Evolutionary conservation across 768 basidiomycete genomes (phyloP).

Genomic region (Boletus fagicola): DNA sequence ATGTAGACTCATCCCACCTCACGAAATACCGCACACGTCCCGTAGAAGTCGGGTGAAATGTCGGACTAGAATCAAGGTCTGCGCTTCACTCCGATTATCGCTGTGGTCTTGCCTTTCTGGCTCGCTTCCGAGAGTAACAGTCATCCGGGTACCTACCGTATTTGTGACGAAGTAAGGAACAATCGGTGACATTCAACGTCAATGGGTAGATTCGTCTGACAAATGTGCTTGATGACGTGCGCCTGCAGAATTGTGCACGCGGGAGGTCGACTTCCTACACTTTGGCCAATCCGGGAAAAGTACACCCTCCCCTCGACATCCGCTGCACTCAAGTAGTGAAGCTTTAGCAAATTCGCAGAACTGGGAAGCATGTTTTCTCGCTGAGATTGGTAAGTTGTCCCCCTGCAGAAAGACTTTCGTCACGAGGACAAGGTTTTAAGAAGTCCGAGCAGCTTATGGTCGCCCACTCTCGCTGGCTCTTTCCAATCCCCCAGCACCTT

Average conservation of each 20-base stretch:
- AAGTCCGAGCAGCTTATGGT: neutral
- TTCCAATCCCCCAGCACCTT: neutral
- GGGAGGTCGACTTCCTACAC: neutral
- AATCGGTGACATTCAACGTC: neutral
- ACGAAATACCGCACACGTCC: neutral
- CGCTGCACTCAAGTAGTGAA: neutral
- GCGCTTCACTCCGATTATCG: neutral
- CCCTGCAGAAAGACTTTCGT: neutral
- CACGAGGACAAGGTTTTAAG: conserved; percentile 1
- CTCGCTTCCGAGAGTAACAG: neutral
- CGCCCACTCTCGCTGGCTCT: neutral
- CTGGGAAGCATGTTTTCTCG: neutral
- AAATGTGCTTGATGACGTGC: neutral
- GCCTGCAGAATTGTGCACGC: neutral
- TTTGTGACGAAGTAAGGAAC: neutral
- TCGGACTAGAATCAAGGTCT: neutral
- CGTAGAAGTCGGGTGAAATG: neutral
- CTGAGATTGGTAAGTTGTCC: neutral
- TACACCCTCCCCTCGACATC: neutral
- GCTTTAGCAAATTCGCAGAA: neutral
- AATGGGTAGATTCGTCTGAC: neutral
- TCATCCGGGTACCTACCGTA: neutral
- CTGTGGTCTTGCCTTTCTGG: neutral
- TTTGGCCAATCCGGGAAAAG: neutral
- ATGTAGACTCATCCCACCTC: conserved; percentile 13